Conservation (phyloP, 176 grass and related monocot species). For the sorghum (Sorghum bicolor) region Sorghum_bicolor_NCBIv3 NC_012871.2:75817501-75818000, state of each 20-base stretch:
- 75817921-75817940: conserved; percentile 13
- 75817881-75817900: conserved; percentile 34
- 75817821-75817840: conserved; percentile 26
- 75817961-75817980: conserved; percentile 26
- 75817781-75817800: conserved; percentile 55
- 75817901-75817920: conserved; percentile 32
- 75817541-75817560: conserved; percentile 44
- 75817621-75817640: conserved; percentile 55
- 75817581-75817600: conserved; percentile 19
- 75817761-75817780: conserved; percentile 39
- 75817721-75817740: not conserved
- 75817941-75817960: conserved; percentile 41
- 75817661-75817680: conserved; percentile 47
- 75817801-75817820: conserved; percentile 73
- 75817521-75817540: conserved; percentile 96
- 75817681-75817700: conserved; percentile 38
- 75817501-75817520: conserved; percentile 82
- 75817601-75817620: conserved; percentile 26
- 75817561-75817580: conserved; percentile 38
- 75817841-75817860: conserved; percentile 27
- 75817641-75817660: conserved; percentile 83
- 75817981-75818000: conserved; percentile 89
- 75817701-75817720: conserved; percentile 32
- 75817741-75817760: conserved; percentile 38
- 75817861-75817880: conserved; percentile 6